phyloP scores from a whole-genome alignment of 108 stramenopile species.

The Skeletonema grethae region DNA sequence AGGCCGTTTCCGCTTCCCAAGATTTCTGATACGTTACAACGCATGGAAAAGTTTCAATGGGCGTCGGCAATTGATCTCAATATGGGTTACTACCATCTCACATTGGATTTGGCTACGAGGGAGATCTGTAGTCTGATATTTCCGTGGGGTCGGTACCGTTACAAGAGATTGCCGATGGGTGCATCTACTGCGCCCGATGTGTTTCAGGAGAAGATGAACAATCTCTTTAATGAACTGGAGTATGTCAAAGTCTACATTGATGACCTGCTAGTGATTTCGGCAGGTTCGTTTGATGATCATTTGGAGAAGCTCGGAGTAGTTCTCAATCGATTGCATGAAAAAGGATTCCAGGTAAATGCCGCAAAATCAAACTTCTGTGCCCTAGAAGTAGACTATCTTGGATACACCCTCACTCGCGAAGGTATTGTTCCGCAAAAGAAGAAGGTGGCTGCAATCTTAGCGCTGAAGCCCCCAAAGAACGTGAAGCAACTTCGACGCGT shows the following conservation, averaged over 20 bases:
- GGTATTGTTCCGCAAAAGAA: too few species aligned
- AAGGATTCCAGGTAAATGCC: conserved; percentile 33
- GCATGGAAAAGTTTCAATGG: too few species aligned
- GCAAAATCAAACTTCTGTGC: conserved; percentile 23
- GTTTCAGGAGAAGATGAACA: conserved; percentile 46
- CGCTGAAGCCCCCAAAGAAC: too few species aligned
- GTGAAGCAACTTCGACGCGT: too few species aligned
- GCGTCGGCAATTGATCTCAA: too few species aligned
- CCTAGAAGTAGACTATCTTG: conserved; percentile 6
- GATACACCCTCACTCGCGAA: not conserved
- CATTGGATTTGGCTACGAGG: too few species aligned
- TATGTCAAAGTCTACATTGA: conserved; percentile 42
- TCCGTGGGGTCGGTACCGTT: conserved; percentile 56
- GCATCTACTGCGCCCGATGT: conserved; percentile 34
- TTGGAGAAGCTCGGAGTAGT: conserved; percentile 20
- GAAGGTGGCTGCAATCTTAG: too few species aligned
- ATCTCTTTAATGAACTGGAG: conserved; percentile 29
- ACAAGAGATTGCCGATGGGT: conserved; percentile 50
- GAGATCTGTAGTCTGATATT: not conserved
- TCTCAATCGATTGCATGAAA: conserved; percentile 14
- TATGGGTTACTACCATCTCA: too few species aligned
- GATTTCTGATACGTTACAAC: too few species aligned
- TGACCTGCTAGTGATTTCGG: conserved; percentile 24
- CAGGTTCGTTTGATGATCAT: conserved; percentile 28
- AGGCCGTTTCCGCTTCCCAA: too few species aligned